These are phyloP conservation scores for Podospora conica DNA, from an alignment of 495 filamentous ascomycete species.

Conservation along the genomic window DNA sequence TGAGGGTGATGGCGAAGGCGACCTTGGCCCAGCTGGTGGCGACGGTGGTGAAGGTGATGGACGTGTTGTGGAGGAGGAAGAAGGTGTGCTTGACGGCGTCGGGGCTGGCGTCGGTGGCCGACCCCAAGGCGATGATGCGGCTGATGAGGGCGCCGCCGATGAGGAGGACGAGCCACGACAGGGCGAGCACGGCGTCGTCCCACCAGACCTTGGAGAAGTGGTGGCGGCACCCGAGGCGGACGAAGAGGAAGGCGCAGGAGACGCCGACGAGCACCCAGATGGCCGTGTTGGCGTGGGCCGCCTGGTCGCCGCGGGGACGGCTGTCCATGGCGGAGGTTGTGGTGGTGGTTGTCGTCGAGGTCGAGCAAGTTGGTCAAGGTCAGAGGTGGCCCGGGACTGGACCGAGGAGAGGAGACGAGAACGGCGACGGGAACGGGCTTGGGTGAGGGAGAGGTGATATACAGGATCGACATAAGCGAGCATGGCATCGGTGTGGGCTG, in stretches of 20 bases:
- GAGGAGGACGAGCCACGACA: conserved; percentile 15
- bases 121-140: conserved; percentile 12
- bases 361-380: not conserved
- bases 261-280: conserved; percentile 12
- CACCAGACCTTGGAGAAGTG: conserved; percentile 13
- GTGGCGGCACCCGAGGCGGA: conserved; percentile 13
- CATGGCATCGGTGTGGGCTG: not conserved
- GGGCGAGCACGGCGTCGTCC: conserved; percentile 12
- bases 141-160: conserved; percentile 9
- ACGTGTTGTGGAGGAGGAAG: conserved; percentile 17
- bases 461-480: not conserved
- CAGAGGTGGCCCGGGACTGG: not conserved
- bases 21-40: conserved; percentile 18
- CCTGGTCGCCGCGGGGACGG: not conserved
- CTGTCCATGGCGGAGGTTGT: not conserved
- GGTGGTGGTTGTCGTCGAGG: not conserved
- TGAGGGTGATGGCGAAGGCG: conserved; percentile 18
- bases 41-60: conserved; percentile 8
- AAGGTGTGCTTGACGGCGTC: conserved; percentile 1
- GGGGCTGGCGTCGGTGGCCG: conserved; percentile 4
- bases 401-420: not conserved
- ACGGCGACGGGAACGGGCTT: not conserved
- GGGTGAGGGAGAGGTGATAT: not conserved
- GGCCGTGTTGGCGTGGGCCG: conserved; percentile 12
- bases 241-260: conserved; percentile 11